These are phyloP conservation scores for Aspergillus niger DNA, from an alignment of 2,329 filamentous ascomycete genomes.

Conservation along the genomic window DNA sequence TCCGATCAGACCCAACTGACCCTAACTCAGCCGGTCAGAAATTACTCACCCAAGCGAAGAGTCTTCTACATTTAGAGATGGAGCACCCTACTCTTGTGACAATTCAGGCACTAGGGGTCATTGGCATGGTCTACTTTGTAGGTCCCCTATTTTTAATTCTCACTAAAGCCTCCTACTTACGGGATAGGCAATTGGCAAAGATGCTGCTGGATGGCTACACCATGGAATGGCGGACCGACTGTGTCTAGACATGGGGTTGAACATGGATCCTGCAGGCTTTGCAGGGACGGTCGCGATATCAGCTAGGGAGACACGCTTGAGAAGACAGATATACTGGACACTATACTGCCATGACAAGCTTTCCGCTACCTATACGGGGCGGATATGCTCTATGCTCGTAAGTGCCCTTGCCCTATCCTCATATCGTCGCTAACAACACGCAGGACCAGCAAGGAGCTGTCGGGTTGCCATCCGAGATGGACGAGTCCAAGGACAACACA, in stretches of 20 bases:
- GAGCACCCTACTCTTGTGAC: constrained; percentile 39
- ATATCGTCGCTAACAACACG: background rate
- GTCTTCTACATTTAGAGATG: constrained; percentile 25
- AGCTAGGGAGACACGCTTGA: constrained; percentile 32
- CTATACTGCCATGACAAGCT: constrained; percentile 41
- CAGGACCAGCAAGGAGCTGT: constrained; percentile 5
- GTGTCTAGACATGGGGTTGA: constrained; percentile 42
- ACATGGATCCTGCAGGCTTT: constrained; percentile 35
- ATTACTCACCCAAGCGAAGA: constrained; percentile 34
- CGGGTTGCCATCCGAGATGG: background rate
- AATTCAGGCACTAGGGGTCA: constrained; percentile 38
- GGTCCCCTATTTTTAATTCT: constrained; percentile 4
- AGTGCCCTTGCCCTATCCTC: constrained; percentile 3
- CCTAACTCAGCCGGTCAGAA: constrained; percentile 36
- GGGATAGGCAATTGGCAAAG: constrained; percentile 35
- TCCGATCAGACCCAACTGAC: constrained; percentile 33
- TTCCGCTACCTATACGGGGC: constrained; percentile 36
- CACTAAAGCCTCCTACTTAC: background rate
- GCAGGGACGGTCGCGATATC: constrained; percentile 29
- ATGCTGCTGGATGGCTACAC: constrained; percentile 41
- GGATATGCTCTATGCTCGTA: constrained; percentile 41
- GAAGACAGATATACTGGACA: constrained; percentile 42
- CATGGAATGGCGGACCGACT: constrained; percentile 41
- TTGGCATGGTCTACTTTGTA: constrained; percentile 32
- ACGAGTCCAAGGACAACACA: background rate